A percentile compares a stretch with the other conserved stretches of the same genome.
Evolutionary conservation across 768 basidiomycete species (phyloP).

Genomic region (Suillus brevipes): DNA sequence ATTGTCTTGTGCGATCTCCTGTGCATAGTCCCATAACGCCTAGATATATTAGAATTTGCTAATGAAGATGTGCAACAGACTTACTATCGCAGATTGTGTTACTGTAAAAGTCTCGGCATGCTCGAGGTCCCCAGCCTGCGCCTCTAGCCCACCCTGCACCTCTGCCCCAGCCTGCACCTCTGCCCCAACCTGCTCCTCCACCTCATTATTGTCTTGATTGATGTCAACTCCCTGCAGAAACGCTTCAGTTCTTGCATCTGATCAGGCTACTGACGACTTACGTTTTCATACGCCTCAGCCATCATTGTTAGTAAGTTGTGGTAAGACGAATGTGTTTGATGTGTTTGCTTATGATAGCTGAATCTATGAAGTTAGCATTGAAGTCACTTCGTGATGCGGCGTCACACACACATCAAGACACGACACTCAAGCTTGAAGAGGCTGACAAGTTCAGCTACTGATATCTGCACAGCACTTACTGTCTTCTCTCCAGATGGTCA

Average conservation of each 20-base stretch:
- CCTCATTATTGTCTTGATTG: background rate
- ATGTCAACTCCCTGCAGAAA: background rate
- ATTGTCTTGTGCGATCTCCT: background rate
- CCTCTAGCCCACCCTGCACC: background rate
- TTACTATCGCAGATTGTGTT: background rate
- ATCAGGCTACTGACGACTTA: background rate
- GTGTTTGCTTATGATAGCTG: background rate
- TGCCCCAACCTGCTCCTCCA: background rate
- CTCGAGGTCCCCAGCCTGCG: background rate
- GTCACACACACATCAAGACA: too few relatives aligned
- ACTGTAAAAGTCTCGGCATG: background rate
- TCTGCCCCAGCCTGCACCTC: background rate
- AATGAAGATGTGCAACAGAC: background rate
- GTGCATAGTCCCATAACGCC: background rate
- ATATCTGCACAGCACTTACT: constrained; percentile 71
- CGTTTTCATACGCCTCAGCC: background rate
- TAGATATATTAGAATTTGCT: background rate
- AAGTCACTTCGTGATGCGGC: too few relatives aligned
- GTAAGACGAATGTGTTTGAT: background rate
- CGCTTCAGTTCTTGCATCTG: background rate
- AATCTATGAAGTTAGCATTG: too few relatives aligned
- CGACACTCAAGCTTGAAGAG: too few relatives aligned
- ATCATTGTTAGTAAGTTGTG: background rate
- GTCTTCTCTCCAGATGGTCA: constrained; percentile 99
- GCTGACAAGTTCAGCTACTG: background rate